These are phyloP conservation scores for Fusarium fujikuroi DNA, from an alignment of 2,329 filamentous ascomycete genomes.

Conservation along the genomic window DNA sequence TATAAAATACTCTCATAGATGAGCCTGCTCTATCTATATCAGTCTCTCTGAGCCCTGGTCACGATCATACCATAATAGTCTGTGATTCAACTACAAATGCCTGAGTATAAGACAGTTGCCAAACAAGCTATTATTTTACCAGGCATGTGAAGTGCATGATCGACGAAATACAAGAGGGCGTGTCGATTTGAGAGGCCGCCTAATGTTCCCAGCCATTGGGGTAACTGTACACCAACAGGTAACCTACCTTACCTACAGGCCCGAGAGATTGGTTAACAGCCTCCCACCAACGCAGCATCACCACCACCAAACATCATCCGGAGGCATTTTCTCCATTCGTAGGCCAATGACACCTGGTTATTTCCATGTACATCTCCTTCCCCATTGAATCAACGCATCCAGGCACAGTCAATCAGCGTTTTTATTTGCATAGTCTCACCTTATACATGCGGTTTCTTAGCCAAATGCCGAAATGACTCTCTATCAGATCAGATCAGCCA, in stretches of 20 bases:
- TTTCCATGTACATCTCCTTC: constrained; percentile 21
- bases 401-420: background rate
- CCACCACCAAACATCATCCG: background rate
- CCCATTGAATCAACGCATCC: constrained; percentile 20
- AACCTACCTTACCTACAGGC: constrained; percentile 7
- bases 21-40: no score
- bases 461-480: background rate
- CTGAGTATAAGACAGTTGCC: background rate
- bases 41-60: no score
- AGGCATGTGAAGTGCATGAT: constrained; percentile 34
- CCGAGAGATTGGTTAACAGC: constrained; percentile 1
- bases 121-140: background rate
- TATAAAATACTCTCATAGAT: background rate
- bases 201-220: background rate
- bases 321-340: constrained; percentile 18
- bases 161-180: constrained; percentile 24
- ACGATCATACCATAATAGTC: background rate
- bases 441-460: background rate
- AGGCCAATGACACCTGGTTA: background rate
- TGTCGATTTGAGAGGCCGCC: constrained; percentile 30
- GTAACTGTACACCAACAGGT: background rate
- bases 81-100: background rate
- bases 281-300: background rate
- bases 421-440: background rate
- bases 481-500: constrained; percentile 2